Percentiles rank a stretch among this genome's conserved stretches.
Evolutionary conservation across 495 filamentous ascomycete species (phyloP).

Genomic region (Penicillium diatomitis): DNA sequence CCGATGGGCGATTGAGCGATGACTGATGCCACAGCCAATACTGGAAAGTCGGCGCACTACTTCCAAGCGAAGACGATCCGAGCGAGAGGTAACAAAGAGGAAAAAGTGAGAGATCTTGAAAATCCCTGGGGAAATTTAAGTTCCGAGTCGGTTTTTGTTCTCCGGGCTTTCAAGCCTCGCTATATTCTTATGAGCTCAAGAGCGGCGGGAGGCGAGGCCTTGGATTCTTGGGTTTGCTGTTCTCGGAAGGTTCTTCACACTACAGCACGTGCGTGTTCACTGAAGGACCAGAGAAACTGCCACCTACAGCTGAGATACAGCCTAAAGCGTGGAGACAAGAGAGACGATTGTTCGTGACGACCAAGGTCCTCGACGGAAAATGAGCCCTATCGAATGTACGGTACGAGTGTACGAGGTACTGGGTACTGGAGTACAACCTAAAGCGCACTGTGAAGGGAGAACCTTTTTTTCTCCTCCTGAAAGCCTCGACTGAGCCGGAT

Average conservation of each 20-base stretch:
- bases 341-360: slow-evolving; percentile 1
- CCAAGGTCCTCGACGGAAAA: slow-evolving; percentile 10
- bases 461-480: neutral
- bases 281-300: slow-evolving; percentile 23
- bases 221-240: neutral
- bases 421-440: slow-evolving; percentile 10
- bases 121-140: neutral
- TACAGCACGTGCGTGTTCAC: slow-evolving; percentile 35
- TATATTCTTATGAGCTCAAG: slow-evolving; percentile 4
- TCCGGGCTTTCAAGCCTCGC: neutral
- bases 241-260: slow-evolving; percentile 11
- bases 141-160: neutral
- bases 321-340: slow-evolving; percentile 23
- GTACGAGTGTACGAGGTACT: slow-evolving; percentile 26
- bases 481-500: slow-evolving; percentile 7
- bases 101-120: neutral
- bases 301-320: slow-evolving; percentile 42
- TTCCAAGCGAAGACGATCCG: neutral
- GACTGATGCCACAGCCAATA: neutral
- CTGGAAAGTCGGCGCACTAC: neutral
- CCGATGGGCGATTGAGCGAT: too few relatives aligned
- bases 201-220: neutral
- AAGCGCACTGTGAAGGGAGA: neutral
- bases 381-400: slow-evolving; percentile 21
- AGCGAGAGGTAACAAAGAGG: neutral